These are phyloP conservation scores for Ceratocystis destructans DNA, from an alignment of 2,329 filamentous ascomycete species.

Conservation along the genomic window DNA sequence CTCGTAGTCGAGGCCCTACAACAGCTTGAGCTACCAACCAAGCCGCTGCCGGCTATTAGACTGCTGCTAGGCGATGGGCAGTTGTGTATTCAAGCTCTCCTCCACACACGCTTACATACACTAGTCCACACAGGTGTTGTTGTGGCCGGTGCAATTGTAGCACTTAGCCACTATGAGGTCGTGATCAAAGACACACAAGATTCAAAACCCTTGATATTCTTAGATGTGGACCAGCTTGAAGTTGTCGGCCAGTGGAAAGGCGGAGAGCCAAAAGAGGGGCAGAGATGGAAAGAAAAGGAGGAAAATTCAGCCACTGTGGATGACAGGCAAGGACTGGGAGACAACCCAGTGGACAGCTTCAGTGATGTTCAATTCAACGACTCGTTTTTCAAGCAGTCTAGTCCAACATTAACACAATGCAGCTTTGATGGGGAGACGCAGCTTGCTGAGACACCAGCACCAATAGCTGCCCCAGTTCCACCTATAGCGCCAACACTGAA, in stretches of 20 bases:
- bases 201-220: not conserved
- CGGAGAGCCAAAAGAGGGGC: not conserved
- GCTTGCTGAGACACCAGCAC: not conserved
- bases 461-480: not conserved
- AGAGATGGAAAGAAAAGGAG: too few species aligned
- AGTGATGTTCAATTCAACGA: conserved; percentile 16
- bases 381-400: conserved; percentile 14
- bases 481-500: not conserved
- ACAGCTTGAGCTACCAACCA: conserved; percentile 25
- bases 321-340: not conserved
- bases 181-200: not conserved
- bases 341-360: conserved; percentile 1
- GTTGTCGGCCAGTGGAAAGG: conserved; percentile 1
- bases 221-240: conserved; percentile 8
- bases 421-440: not conserved
- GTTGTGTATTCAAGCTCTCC: conserved; percentile 40
- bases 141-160: conserved; percentile 36
- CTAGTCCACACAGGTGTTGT: conserved; percentile 36
- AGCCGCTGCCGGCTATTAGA: conserved; percentile 30
- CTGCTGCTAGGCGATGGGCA: conserved; percentile 40
- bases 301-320: not conserved
- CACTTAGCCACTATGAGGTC: conserved; percentile 30
- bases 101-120: conserved; percentile 34
- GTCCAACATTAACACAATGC: not conserved
- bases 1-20: conserved; percentile 43